These are phyloP conservation scores for Nitzschia palea DNA, from an alignment of 108 stramenopile species.

Conservation along the genomic window DNA sequence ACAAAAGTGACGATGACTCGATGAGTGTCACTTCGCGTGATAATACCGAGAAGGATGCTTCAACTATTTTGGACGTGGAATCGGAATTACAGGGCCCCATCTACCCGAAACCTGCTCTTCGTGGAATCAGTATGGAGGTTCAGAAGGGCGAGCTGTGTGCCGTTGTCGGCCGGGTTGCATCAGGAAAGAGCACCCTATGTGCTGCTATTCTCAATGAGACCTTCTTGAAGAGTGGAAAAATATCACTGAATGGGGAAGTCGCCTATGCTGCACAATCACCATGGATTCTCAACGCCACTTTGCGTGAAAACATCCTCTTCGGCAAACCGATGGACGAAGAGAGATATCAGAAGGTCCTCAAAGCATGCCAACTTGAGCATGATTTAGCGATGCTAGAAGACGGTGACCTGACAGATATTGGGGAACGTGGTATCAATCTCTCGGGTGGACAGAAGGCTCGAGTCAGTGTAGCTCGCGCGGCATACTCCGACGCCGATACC, in stretches of 20 bases:
- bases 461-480: conserved; percentile 78
- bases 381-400: conserved; percentile 74
- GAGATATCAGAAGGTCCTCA: conserved; percentile 71
- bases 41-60: background rate
- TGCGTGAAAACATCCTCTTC: conserved; percentile 94
- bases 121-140: conserved; percentile 44
- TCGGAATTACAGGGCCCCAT: conserved; percentile 17
- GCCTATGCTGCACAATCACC: conserved; percentile 89
- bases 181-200: conserved; percentile 78
- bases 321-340: conserved; percentile 75
- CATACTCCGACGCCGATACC: conserved; percentile 77
- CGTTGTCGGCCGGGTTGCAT: conserved; percentile 83
- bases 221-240: conserved; percentile 44
- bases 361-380: conserved; percentile 68
- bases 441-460: conserved; percentile 65
- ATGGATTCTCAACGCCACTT: conserved; percentile 92
- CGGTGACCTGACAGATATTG: conserved; percentile 92
- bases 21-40: background rate
- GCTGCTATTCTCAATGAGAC: conserved; percentile 81
- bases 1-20: conserved; percentile 18
- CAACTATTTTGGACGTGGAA: background rate
- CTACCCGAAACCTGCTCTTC: conserved; percentile 53
- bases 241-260: conserved; percentile 52
- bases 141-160: conserved; percentile 74
- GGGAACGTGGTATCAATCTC: conserved; percentile 92